These are phyloP conservation scores for Fagopyrum esculentum DNA, from an alignment of 148 eudicot species.

Conservation along the genomic window DNA sequence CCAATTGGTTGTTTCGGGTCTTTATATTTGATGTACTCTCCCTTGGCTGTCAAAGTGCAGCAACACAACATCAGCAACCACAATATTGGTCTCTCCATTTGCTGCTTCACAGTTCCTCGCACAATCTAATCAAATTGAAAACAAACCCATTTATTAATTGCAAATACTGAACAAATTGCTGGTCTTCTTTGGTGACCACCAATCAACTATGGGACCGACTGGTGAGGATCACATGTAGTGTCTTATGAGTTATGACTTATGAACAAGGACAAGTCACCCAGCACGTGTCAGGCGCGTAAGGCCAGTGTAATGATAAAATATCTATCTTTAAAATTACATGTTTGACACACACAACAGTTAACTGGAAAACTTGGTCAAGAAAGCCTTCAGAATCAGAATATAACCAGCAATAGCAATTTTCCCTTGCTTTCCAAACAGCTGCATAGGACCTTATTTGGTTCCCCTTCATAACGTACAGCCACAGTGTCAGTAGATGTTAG, in stretches of 20 bases:
- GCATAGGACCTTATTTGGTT: too few species aligned
- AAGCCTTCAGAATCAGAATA: too few species aligned
- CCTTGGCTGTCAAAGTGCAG: neutral
- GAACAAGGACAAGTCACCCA: neutral
- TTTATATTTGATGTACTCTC: slow-evolving; percentile 40
- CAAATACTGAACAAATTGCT: neutral
- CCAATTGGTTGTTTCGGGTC: slow-evolving; percentile 54
- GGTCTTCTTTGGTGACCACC: neutral
- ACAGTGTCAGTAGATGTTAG: too few species aligned
- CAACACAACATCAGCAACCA: neutral
- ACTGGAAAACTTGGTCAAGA: too few species aligned
- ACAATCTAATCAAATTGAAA: neutral
- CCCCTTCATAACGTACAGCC: too few species aligned
- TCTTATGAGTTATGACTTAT: neutral
- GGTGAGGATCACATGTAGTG: neutral
- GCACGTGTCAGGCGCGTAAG: neutral
- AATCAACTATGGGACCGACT: neutral
- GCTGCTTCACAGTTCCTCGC: neutral
- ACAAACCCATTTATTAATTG: neutral
- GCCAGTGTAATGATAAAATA: neutral
- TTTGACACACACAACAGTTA: too few species aligned
- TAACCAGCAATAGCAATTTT: too few species aligned
- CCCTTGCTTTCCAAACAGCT: too few species aligned
- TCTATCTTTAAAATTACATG: neutral
- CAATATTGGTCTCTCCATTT: neutral